These are phyloP conservation scores for Alliaria petiolata DNA, from an alignment of 345 rosid genomes.

Conservation along the genomic window DNA sequence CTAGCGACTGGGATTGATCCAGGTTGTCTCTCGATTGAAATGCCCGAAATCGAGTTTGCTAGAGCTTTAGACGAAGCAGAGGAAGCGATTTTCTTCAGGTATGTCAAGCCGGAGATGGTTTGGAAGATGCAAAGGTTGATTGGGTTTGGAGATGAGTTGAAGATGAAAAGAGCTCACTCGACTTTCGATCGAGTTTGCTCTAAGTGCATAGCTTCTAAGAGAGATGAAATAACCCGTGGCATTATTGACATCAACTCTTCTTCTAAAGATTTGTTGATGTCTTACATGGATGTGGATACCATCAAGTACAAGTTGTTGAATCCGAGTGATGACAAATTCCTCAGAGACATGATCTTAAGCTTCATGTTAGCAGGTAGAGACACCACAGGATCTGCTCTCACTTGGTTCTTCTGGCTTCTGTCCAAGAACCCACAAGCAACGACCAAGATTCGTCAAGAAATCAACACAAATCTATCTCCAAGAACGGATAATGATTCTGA, in stretches of 20 bases:
- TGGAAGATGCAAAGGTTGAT: slow-evolving; percentile 34
- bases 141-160: slow-evolving; percentile 37
- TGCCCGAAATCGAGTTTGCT: slow-evolving; percentile 31
- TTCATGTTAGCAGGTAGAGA: slow-evolving; percentile 31
- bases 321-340: slow-evolving; percentile 13
- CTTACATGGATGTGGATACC: slow-evolving; percentile 14
- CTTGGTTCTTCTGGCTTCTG: slow-evolving; percentile 44
- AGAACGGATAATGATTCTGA: neutral
- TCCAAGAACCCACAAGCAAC: slow-evolving; percentile 19
- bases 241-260: neutral
- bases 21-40: slow-evolving; percentile 20
- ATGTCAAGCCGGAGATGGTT: slow-evolving; percentile 17
- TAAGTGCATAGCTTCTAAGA: slow-evolving; percentile 28
- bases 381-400: slow-evolving; percentile 31
- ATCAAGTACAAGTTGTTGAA: slow-evolving; percentile 12
- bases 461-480: slow-evolving; percentile 13
- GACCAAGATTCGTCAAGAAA: slow-evolving; percentile 31
- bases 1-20: slow-evolving; percentile 42
- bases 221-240: neutral
- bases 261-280: slow-evolving; percentile 24
- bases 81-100: slow-evolving; percentile 28
- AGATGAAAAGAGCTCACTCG: slow-evolving; percentile 23
- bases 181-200: slow-evolving; percentile 13
- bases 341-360: slow-evolving; percentile 31
- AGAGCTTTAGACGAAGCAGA: slow-evolving; percentile 37